A percentile compares a stretch with the other conserved stretches of the same genome.
phyloP scores from a whole-genome alignment of 2,329 filamentous ascomycete species.

The Fusarium staphyleae region DNA sequence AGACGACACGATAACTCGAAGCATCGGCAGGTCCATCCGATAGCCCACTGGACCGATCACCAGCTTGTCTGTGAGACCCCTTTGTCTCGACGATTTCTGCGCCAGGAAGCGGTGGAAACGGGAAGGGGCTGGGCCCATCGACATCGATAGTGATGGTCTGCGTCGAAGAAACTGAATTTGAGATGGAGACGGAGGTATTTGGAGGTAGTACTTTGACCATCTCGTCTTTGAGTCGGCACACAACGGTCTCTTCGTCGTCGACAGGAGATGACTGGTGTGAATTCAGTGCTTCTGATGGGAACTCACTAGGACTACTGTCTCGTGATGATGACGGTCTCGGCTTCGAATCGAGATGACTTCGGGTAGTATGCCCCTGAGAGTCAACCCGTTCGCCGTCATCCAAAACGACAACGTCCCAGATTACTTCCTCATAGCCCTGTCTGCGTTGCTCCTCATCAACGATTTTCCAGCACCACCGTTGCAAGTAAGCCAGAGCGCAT shows the following conservation, averaged over 20 bases:
- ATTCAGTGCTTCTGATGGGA: not conserved
- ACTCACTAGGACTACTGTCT: conserved; percentile 1
- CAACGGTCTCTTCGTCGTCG: conserved; percentile 53
- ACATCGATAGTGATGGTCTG: conserved; percentile 72
- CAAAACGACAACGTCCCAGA: conserved; percentile 73
- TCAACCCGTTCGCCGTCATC: conserved; percentile 66
- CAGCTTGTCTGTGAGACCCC: conserved; percentile 38
- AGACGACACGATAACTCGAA: conserved; percentile 63
- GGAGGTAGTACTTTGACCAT: conserved; percentile 62
- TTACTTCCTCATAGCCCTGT: conserved; percentile 60
- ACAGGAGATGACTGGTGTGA: not conserved
- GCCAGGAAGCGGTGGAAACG: conserved; percentile 63
- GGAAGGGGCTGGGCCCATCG: conserved; percentile 57
- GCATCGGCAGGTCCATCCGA: conserved; percentile 38
- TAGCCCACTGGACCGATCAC: conserved; percentile 22
- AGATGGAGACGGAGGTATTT: conserved; percentile 66
- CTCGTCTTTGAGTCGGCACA: conserved; percentile 57
- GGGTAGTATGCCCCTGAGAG: conserved; percentile 44
- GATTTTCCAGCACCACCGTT: conserved; percentile 61
- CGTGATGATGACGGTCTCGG: not conserved
- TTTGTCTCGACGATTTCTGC: conserved; percentile 65
- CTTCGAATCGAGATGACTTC: conserved; percentile 5
- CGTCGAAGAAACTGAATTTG: conserved; percentile 64
- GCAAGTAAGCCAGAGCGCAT: conserved; percentile 67
- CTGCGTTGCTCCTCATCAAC: conserved; percentile 58